Base-by-base conservation (phyloP, 2,329 filamentous ascomycete genomes). In the Neofusicoccum cordaticola region DNA sequence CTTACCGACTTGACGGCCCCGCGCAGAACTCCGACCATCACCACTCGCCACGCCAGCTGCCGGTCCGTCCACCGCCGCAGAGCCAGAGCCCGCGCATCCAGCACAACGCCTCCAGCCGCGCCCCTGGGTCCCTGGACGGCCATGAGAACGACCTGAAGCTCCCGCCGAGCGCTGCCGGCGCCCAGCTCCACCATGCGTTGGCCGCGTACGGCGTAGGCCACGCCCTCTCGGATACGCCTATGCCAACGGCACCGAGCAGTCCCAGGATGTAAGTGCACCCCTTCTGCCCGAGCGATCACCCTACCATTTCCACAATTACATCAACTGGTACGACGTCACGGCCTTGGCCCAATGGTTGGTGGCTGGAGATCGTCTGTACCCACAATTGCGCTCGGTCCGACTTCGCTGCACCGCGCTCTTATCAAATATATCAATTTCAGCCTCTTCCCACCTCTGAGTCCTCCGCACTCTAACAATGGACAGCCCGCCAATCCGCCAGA, bases 401-500 rank as follows among this genome's bases (percentile, higher is more conserved):
- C 31, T 60, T 58, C 56, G 56, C 56, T 60, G 56, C 56, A 60
- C 56, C 39, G 35, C 63, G 47, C 52, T 53, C 44, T 58, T 48
- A 58, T 58, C 62, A 48, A 64, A 64, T 48, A 58, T 48, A 50
- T 66, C 39, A 47, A 34, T 61, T 50, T 64, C 51, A 47, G 39
- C 61, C 62, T 66, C 64, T 68, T 44, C 39, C 42, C 34, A 57
- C 60, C 35, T 64, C 61, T 52, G 60, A 62, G 58, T 65, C 31
- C 45, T 62, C 53, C 63, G 62, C 50, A 34, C 56, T 56, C 56
- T 52, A 50, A 52, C 69, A 67, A 72, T 67, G 65, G 65, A 69
- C 68, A 92, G 90, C 71, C 86, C 85, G 57, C 88, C 90, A 1
- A 77, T 88, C 66, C 82, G 90, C 73, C 89, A 90, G 73, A 91